Base-by-base conservation (phyloP, 768 basidiomycete genomes). In the Russula abietina region DNA sequence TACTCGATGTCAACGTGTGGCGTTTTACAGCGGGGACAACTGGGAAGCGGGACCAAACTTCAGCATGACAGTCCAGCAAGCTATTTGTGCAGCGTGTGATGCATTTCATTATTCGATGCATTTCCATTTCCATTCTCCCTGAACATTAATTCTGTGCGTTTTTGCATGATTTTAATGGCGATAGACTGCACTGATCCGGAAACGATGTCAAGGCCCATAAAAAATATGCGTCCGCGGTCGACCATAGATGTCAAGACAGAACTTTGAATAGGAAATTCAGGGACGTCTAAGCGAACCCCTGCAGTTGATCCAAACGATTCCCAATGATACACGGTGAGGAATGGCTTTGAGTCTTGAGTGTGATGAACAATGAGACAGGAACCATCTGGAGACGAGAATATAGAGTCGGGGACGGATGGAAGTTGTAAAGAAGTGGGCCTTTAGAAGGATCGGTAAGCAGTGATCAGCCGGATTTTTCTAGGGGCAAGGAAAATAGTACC, bases 121-220 rank as follows among this genome's bases (percentile, higher is more conserved):
- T 61, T 62, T 10, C 69, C 70, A 28, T 45, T 45, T 1, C 75
- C 77, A 41, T 75, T 79, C 60, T 80, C 77, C 59, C 75, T 76
- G 73, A 86, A 85, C 61, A 74, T 78, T 62, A 82, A 84, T 58
- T 85, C 81, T 1, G 83, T 84, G 11, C 76, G 71, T 61, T 80
- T 82, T 57, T 78, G 79, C 9, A 81, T 82, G 65, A 86, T 84
- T 38, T 80, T 75, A 49, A 86, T 68, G 0, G 74, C 77, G 17
- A 79, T 39, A 0, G 84, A 86, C 24, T 68, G 68, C 55, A 77
- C 78, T 19, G 65, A 60, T 2, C 68, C 72, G 4, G 69, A 32
- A 5, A 68, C 33, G 7, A 70, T 62, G 59, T 82, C 76, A 5
- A 85, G 69, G 10, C 67, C 66, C 3, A 84, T 33, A 17, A 83